Conservation (phyloP, 805 yeast species). For the Clavispora asparagi region DNA sequence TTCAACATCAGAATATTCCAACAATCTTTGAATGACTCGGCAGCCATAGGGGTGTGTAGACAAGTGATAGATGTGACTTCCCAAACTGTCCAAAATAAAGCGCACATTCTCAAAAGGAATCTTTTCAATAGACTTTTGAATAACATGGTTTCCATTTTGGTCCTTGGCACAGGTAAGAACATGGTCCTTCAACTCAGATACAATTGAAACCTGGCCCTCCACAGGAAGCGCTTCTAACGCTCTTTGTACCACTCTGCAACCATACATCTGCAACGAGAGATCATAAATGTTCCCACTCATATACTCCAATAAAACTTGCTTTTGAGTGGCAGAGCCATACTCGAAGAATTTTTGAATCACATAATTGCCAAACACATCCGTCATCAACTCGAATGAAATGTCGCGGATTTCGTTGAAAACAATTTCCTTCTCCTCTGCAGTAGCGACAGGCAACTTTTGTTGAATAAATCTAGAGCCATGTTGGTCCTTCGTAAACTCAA, state of each 20-base stretch:
- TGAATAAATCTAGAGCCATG: conserved; percentile 97
- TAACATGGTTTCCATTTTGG: conserved; percentile 97
- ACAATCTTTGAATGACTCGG: conserved; percentile 87
- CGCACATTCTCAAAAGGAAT: conserved; percentile 67
- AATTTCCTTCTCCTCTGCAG: conserved; percentile 66
- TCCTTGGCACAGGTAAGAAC: conserved; percentile 63
- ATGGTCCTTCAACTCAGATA: conserved; percentile 66
- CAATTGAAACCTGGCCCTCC: conserved; percentile 61
- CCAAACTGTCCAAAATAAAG: conserved; percentile 69
- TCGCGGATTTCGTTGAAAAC: conserved; percentile 81
- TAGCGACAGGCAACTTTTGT: conserved; percentile 66
- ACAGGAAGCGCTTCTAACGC: conserved; percentile 72
- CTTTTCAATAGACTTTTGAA: conserved; percentile 88
- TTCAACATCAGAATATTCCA: conserved; percentile 66
- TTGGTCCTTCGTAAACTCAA: conserved; percentile 92
- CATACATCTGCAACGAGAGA: conserved; percentile 91
- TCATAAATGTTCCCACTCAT: conserved; percentile 73
- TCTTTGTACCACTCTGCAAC: conserved; percentile 94
- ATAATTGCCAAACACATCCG: conserved; percentile 97
- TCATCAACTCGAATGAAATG: conserved; percentile 72
- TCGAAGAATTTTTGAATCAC: conserved; percentile 94
- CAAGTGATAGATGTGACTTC: conserved; percentile 69
- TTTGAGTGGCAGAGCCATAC: conserved; percentile 67
- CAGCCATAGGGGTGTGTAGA: conserved; percentile 98
- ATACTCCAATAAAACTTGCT: conserved; percentile 56